Conservation (phyloP, 179 eudicot species). For the Patellifolia procumbens region DNA sequence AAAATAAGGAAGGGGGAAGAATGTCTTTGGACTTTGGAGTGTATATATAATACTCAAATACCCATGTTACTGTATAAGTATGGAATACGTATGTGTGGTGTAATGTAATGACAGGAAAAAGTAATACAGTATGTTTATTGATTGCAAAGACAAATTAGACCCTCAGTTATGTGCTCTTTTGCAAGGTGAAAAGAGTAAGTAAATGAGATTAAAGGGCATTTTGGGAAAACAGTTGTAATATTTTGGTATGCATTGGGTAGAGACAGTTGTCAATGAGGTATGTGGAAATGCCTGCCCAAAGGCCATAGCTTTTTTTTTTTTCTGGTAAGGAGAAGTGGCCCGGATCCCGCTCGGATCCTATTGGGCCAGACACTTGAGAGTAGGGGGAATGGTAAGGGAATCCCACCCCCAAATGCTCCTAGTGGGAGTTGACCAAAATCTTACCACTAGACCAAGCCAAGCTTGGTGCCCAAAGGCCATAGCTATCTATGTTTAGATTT, state of each 20-base stretch:
- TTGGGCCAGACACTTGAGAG: too few species aligned
- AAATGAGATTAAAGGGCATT: neutral
- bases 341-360: too few species aligned
- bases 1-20: neutral
- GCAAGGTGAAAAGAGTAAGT: neutral
- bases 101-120: neutral
- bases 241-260: constrained; percentile 1
- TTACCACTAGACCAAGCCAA: too few species aligned
- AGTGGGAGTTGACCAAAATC: too few species aligned
- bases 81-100: neutral
- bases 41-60: too few species aligned
- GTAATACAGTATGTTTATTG: neutral
- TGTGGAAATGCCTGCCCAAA: constrained; percentile 1
- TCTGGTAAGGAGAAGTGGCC: too few species aligned
- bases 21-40: constrained; percentile 23
- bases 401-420: too few species aligned
- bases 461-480: too few species aligned
- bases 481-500: too few species aligned
- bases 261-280: constrained; percentile 22
- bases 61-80: too few species aligned
- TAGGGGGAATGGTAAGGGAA: too few species aligned
- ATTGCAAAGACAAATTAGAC: neutral
- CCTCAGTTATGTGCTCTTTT: neutral
- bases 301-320: too few species aligned
- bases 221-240: neutral